These are phyloP conservation scores for Cyberlindnera galapagoensis DNA, from an alignment of 805 yeast genomes.

Conservation along the genomic window DNA sequence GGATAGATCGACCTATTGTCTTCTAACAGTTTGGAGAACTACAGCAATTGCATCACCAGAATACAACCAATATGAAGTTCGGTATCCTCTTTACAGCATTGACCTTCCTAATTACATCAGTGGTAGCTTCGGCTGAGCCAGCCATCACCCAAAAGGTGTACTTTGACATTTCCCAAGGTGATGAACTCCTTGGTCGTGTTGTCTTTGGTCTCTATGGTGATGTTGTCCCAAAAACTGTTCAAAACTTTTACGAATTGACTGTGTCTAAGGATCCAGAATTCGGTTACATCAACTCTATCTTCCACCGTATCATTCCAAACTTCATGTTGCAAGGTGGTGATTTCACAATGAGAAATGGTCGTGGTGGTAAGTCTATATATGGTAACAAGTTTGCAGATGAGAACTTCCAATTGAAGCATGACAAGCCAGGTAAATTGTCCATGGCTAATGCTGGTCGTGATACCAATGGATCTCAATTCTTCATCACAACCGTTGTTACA, in stretches of 20 bases:
- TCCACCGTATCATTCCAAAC: constrained; percentile 67
- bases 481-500: constrained; percentile 87
- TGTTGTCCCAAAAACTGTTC: constrained; percentile 81
- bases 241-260: constrained; percentile 78
- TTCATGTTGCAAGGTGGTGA: constrained; percentile 84
- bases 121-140: constrained; percentile 25
- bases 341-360: constrained; percentile 62
- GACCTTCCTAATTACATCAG: constrained; percentile 3
- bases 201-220: constrained; percentile 84
- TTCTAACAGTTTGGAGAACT: too few relatives aligned
- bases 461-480: constrained; percentile 92
- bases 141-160: constrained; percentile 69
- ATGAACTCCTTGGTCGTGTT: constrained; percentile 68
- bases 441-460: constrained; percentile 78
- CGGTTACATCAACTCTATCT: constrained; percentile 54
- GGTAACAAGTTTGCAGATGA: constrained; percentile 65
- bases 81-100: too few relatives aligned
- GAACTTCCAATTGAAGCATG: constrained; percentile 61
- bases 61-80: too few relatives aligned
- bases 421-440: constrained; percentile 60
- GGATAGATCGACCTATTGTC: too few relatives aligned
- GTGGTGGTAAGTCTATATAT: constrained; percentile 71
- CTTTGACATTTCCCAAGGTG: constrained; percentile 83
- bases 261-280: constrained; percentile 66
- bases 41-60: too few relatives aligned